phyloP scores from a whole-genome alignment of 148 eudicot species.

The Hydrangea macrophylla region DNA sequence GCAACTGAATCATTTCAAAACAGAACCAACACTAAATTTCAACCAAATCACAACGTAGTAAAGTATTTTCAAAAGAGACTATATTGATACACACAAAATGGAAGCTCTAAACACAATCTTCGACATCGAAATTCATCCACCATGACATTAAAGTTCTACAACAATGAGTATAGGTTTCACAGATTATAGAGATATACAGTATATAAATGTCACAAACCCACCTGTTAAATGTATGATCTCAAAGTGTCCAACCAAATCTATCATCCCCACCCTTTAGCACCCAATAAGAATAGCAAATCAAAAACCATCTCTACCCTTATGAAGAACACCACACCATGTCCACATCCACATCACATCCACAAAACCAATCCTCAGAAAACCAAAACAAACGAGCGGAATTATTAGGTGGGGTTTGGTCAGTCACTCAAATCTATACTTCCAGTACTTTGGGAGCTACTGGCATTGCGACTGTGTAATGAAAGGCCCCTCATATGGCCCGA shows the following conservation, averaged over 20 bases:
- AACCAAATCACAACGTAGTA: too few species aligned
- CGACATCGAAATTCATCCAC: too few species aligned
- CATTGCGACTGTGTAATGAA: constrained; percentile 68
- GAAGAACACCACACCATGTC: not conserved
- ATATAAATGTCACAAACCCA: too few species aligned
- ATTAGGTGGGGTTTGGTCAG: constrained; percentile 13
- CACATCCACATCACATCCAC: too few species aligned
- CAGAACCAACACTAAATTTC: too few species aligned
- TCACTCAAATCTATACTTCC: constrained; percentile 66
- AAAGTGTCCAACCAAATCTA: not conserved
- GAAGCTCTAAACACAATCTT: too few species aligned
- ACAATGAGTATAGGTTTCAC: too few species aligned
- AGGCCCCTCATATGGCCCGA: constrained; percentile 76
- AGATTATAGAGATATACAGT: too few species aligned
- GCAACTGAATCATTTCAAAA: too few species aligned
- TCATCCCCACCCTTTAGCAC: not conserved
- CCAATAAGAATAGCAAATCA: not conserved
- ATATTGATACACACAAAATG: too few species aligned
- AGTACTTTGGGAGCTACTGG: constrained; percentile 67
- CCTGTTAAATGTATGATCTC: not conserved
- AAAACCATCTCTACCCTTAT: not conserved
- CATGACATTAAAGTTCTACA: too few species aligned
- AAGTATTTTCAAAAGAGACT: too few species aligned
- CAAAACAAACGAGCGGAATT: not conserved
- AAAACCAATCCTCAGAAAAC: not conserved